Conservation (phyloP, 2,329 filamentous ascomycete genomes). For the Chaetomiaceae sp. region DNA sequence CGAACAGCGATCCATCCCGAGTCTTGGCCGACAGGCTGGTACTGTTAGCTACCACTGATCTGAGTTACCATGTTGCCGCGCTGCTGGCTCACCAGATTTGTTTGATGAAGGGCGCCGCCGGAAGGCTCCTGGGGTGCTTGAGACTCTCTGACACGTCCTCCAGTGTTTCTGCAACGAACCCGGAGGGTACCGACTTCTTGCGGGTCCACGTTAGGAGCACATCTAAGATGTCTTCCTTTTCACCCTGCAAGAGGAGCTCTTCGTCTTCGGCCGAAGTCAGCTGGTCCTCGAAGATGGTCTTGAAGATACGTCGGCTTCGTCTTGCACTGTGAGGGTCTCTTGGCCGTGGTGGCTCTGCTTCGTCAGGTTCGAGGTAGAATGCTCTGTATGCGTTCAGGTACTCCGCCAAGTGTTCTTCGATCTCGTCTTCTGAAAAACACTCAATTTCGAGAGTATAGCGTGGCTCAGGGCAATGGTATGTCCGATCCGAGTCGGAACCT, state of each 20-base stretch:
- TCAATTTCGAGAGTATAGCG: constrained; percentile 12
- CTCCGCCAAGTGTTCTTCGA: constrained; percentile 14
- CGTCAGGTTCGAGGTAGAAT: constrained; percentile 16
- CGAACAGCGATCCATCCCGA: not conserved
- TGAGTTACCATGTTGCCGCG: not conserved
- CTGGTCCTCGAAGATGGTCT: constrained; percentile 11
- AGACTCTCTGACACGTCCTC: not conserved
- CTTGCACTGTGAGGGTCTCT: not conserved
- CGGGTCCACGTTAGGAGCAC: constrained; percentile 15
- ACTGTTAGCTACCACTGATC: not conserved
- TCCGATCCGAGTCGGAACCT: too few relatives aligned
- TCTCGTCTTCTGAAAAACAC: constrained; percentile 18
- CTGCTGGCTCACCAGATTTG: constrained; percentile 16
- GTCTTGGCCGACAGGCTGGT: constrained; percentile 2
- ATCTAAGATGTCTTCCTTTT: constrained; percentile 23
- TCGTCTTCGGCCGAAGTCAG: constrained; percentile 15
- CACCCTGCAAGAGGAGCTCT: constrained; percentile 13
- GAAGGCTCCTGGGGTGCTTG: too few relatives aligned
- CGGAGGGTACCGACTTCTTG: constrained; percentile 5
- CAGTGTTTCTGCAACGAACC: not conserved
- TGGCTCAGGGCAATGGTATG: not conserved
- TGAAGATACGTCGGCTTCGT: constrained; percentile 12
- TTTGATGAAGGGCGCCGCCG: constrained; percentile 10
- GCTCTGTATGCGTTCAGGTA: constrained; percentile 19
- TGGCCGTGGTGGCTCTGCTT: not conserved